Evolutionary conservation across 345 rosid genomes (phyloP), one percentile per base, ranked within the genome.

Genomic region (Clarkia xantiana): DNA sequence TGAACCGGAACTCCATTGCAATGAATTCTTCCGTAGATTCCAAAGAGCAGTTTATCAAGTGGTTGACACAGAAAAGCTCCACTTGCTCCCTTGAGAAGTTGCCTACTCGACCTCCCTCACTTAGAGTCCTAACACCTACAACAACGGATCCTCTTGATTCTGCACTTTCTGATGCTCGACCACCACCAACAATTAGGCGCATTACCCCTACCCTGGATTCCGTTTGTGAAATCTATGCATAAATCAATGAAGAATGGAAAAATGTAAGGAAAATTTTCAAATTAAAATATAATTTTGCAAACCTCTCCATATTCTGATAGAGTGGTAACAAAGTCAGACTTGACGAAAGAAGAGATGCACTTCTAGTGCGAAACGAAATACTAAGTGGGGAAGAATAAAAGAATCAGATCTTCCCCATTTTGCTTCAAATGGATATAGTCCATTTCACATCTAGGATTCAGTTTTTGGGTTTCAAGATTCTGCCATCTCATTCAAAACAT

Each of bases 31-130:
- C 97, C 1, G 95, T 87, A 25, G 99, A 86, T 75, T 93, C 99
- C 86, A 93, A 64, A 7, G 99, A 93, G 75, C 99, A 93, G 66
- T 93, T 93, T 65, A 93, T 87, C 49, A 87, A 67, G 79, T 93
- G 94, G 69, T 93, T 93, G 64, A 93, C 95, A 40, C 97, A 93
- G 74, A 93, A 93, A 56, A 87, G 95, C 74, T 93, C 99, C 45
- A 93, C 95, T 96, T 93, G 99, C 67, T 93, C 99, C 75, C 99
- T 93, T 13, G 99, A 82, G 71, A 84, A 87, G 68, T 78, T 84
- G 43, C 99, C 94, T 59, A 93, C 99, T 40, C 97, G 83, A 62
- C 99, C 99, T 66, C 99, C 94, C 76, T 93, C 99, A 12, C 96
- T 87, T 54, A 93, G 87, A 62, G 99, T 93, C 63, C 97, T 77